These are phyloP conservation scores for Capillidium rhysosporum DNA, from an alignment of 371 early-diverging fungal genomes.

Conservation along the genomic window DNA sequence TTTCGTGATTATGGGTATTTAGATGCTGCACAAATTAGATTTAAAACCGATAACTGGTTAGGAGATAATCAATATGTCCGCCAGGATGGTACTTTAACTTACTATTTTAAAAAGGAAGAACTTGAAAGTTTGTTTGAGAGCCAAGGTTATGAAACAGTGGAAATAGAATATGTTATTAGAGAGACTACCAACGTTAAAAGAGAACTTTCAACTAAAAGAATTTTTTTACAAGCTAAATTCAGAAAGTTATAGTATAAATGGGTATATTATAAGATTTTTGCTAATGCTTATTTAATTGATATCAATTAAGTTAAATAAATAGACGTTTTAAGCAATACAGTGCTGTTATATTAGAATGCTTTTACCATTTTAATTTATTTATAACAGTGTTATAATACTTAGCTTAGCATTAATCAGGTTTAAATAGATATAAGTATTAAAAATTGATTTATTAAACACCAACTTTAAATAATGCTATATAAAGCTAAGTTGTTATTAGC, in stretches of 20 bases:
- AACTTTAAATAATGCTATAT: no score
- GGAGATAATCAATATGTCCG: conserved; percentile 70
- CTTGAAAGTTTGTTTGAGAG: neutral
- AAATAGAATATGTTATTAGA: neutral
- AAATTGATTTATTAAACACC: no score
- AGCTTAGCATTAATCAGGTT: no score
- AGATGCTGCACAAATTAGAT: conserved; percentile 78
- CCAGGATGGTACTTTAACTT: conserved; percentile 65
- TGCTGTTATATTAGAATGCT: no score
- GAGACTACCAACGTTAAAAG: conserved; percentile 1
- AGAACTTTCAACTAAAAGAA: neutral
- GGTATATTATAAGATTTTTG: no score
- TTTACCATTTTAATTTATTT: no score
- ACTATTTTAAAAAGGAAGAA: conserved; percentile 11
- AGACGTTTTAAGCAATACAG: no score
- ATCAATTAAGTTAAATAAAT: no score
- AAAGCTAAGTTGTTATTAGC: no score
- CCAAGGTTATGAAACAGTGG: neutral
- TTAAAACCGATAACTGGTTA: conserved; percentile 51
- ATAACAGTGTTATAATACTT: no score
- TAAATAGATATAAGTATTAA: no score
- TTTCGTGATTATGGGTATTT: conserved; percentile 80
- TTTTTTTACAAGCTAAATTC: conserved; percentile 3
- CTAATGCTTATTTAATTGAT: no score
- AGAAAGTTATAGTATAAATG: neutral